phyloP scores from a whole-genome alignment of 805 yeast species.

The Vanderwaltozyma polyspora region DNA sequence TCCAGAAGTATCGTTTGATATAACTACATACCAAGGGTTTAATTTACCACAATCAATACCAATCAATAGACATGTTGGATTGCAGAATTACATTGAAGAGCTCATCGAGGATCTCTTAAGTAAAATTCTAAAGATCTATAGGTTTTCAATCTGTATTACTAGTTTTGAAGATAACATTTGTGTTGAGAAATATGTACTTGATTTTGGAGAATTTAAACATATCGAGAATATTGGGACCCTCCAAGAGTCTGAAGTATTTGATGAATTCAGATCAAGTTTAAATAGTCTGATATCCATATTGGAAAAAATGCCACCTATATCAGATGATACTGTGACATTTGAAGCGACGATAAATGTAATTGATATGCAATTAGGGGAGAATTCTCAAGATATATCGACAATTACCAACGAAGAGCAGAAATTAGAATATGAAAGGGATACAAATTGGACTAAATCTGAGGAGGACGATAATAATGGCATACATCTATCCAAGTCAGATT shows the following conservation, averaged over 20 bases:
- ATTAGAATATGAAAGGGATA: slow-evolving; percentile 18
- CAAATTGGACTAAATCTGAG: slow-evolving; percentile 22
- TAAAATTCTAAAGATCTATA: slow-evolving; percentile 16
- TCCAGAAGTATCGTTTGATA: slow-evolving; percentile 27
- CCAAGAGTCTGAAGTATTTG: slow-evolving; percentile 20
- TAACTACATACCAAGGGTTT: slow-evolving; percentile 31
- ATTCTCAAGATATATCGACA: slow-evolving; percentile 2
- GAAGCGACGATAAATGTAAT: slow-evolving; percentile 21
- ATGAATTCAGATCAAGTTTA: slow-evolving; percentile 24
- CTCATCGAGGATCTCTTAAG: slow-evolving; percentile 19
- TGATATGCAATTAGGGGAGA: slow-evolving; percentile 21
- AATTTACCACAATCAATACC: slow-evolving; percentile 32
- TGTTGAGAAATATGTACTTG: slow-evolving; percentile 22
- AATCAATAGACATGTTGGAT: slow-evolving; percentile 36
- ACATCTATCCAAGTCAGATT: not conserved
- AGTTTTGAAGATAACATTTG: slow-evolving; percentile 13
- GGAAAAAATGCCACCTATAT: slow-evolving; percentile 15
- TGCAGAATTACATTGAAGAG: slow-evolving; percentile 30
- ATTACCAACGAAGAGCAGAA: slow-evolving; percentile 8
- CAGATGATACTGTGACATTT: slow-evolving; percentile 20
- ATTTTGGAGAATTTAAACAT: slow-evolving; percentile 25
- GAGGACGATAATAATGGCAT: slow-evolving; percentile 12
- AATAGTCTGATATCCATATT: slow-evolving; percentile 19
- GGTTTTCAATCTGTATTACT: slow-evolving; percentile 16
- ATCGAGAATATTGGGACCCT: slow-evolving; percentile 8